Conservation (phyloP, 2,329 filamentous ascomycete genomes). For the Dryadomyces quercus-mongolicae region DNA sequence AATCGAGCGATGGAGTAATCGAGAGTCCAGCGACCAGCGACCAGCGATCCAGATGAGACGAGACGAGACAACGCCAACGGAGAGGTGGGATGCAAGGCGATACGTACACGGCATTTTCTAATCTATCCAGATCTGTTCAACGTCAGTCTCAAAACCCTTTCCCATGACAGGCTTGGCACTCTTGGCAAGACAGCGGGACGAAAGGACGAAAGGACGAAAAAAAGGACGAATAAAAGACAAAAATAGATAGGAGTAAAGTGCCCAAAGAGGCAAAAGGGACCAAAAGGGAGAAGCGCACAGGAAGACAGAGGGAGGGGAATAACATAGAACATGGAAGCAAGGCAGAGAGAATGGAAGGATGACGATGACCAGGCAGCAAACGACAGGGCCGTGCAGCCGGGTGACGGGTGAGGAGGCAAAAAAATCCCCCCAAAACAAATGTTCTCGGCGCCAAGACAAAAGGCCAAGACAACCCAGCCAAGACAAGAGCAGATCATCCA, state of each 20-base stretch:
- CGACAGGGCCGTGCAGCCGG: neutral
- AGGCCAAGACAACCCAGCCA: neutral
- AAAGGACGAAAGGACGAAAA: neutral
- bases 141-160: slow-evolving; percentile 15
- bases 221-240: neutral
- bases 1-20: too few species aligned
- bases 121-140: slow-evolving; percentile 21
- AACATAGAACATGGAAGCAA: neutral
- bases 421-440: neutral
- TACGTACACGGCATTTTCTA: slow-evolving; percentile 20
- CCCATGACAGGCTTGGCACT: neutral
- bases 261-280: neutral
- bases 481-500: neutral
- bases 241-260: neutral
- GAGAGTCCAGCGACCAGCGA: neutral
- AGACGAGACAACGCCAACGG: neutral
- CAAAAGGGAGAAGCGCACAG: neutral
- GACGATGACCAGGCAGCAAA: too few species aligned
- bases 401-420: neutral
- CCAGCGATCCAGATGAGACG: neutral
- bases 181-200: neutral
- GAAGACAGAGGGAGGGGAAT: too few species aligned
- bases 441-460: slow-evolving; percentile 3
- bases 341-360: neutral
- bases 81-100: neutral